These are phyloP conservation scores for Phyllosticta paracitricarpa DNA, from an alignment of 2,329 filamentous ascomycete species.

Conservation along the genomic window DNA sequence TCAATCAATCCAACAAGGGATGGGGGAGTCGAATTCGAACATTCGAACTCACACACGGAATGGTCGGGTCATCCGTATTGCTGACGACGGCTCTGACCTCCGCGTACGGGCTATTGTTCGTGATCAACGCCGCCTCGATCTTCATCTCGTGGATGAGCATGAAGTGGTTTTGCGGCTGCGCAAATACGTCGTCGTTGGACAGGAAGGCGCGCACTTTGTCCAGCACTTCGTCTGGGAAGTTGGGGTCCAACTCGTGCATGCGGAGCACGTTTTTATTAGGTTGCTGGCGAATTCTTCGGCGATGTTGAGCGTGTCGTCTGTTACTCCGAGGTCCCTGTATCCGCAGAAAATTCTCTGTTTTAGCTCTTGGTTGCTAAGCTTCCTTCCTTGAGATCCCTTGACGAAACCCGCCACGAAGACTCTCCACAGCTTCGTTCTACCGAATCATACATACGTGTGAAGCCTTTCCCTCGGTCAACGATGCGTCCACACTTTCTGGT, in stretches of 20 bases:
- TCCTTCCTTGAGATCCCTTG: not conserved
- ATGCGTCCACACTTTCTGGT: not conserved
- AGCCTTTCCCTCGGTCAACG: not conserved
- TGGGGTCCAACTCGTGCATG: constrained; percentile 38
- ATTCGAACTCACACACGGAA: constrained; percentile 13
- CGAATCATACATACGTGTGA: not conserved
- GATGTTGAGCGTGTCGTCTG: not conserved
- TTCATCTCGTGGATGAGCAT: constrained; percentile 46
- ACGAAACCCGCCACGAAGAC: not conserved
- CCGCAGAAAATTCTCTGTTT: not conserved
- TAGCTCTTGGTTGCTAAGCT: not conserved
- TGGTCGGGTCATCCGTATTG: constrained; percentile 14
- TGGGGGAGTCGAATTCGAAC: too few species aligned
- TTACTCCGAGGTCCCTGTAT: not conserved
- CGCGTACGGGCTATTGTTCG: constrained; percentile 19
- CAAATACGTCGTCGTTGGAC: constrained; percentile 35
- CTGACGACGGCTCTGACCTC: constrained; percentile 13
- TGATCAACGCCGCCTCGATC: constrained; percentile 45
- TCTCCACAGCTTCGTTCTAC: not conserved
- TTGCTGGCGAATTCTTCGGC: not conserved
- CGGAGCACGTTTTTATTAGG: constrained; percentile 24
- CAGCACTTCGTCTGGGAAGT: constrained; percentile 36
- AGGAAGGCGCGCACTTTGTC: constrained; percentile 34
- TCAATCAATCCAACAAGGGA: too few species aligned
- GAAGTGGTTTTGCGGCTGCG: constrained; percentile 38